These are phyloP conservation scores for Fusarium clavum DNA, from an alignment of 2,329 filamentous ascomycete genomes.

Conservation along the genomic window DNA sequence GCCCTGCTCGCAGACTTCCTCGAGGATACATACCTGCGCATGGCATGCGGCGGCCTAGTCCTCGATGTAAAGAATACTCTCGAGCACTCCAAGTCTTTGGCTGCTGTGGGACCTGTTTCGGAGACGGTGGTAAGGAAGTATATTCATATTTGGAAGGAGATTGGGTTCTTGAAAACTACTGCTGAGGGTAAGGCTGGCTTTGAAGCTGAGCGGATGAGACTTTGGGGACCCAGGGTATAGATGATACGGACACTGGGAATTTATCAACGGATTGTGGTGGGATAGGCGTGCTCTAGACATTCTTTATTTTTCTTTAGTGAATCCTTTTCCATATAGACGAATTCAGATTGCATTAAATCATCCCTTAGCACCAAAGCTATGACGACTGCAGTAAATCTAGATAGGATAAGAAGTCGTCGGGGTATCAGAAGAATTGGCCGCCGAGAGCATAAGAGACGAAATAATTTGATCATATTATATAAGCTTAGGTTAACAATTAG, in stretches of 20 bases:
- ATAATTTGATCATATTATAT: too few species aligned
- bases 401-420: too few species aligned
- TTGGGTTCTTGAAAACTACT: slow-evolving; percentile 37
- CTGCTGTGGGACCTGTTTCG: slow-evolving; percentile 21
- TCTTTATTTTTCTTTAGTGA: background rate
- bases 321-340: background rate
- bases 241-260: background rate
- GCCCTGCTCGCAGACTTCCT: slow-evolving; percentile 17
- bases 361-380: background rate
- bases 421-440: too few species aligned
- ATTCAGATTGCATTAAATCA: background rate
- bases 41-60: slow-evolving; percentile 29
- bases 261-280: accelerated
- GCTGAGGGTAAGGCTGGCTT: slow-evolving; percentile 28
- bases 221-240: slow-evolving; percentile 21
- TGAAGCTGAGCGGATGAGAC: slow-evolving; percentile 22
- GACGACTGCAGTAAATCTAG: too few species aligned
- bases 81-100: slow-evolving; percentile 27
- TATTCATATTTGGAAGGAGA: slow-evolving; percentile 42
- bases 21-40: slow-evolving; percentile 20
- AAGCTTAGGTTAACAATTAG: too few species aligned
- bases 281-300: background rate
- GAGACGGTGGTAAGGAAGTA: slow-evolving; percentile 36
- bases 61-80: slow-evolving; percentile 22
- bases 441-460: too few species aligned